These are phyloP conservation scores for Russula lepida DNA, from an alignment of 768 basidiomycete genomes.

Conservation along the genomic window DNA sequence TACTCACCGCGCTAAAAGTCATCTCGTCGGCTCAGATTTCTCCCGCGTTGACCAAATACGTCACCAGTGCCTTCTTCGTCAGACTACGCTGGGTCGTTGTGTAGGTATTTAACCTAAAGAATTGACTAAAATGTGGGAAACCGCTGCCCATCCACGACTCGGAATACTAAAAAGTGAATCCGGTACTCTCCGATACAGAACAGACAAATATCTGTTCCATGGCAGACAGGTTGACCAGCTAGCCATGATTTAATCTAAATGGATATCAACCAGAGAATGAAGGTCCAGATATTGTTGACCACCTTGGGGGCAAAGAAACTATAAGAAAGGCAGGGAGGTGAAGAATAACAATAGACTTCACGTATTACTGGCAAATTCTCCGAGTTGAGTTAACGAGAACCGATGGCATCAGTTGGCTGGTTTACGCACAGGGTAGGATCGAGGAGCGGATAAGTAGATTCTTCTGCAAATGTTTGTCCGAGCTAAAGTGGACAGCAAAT, in stretches of 20 bases:
- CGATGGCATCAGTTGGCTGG: not conserved
- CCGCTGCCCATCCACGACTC: slow-evolving; percentile 7
- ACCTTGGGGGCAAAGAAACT: slow-evolving; percentile 21
- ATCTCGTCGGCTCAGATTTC: not conserved
- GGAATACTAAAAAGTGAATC: not conserved
- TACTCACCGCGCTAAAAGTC: slow-evolving; percentile 41
- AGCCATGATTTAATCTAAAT: slow-evolving; percentile 28
- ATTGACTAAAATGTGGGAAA: not conserved
- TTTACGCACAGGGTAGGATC: too few species aligned
- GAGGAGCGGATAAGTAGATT: too few species aligned
- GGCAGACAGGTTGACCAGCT: slow-evolving; percentile 39
- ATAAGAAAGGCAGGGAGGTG: not conserved
- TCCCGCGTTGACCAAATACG: not conserved
- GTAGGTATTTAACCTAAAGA: not conserved
- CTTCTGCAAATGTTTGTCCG: too few species aligned
- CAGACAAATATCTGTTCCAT: slow-evolving; percentile 52
- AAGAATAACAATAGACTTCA: slow-evolving; percentile 27
- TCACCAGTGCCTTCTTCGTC: slow-evolving; percentile 5
- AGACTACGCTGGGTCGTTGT: not conserved
- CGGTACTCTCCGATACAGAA: not conserved
- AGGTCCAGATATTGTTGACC: slow-evolving; percentile 50
- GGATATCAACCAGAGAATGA: slow-evolving; percentile 24
- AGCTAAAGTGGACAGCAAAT: too few species aligned
- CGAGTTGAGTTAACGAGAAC: not conserved
- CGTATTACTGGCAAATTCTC: slow-evolving; percentile 29